Percentiles rank a stretch among this genome's conserved stretches.
Evolutionary conservation across 116 monocot species (phyloP).

Genomic region (Zostera marina): DNA sequence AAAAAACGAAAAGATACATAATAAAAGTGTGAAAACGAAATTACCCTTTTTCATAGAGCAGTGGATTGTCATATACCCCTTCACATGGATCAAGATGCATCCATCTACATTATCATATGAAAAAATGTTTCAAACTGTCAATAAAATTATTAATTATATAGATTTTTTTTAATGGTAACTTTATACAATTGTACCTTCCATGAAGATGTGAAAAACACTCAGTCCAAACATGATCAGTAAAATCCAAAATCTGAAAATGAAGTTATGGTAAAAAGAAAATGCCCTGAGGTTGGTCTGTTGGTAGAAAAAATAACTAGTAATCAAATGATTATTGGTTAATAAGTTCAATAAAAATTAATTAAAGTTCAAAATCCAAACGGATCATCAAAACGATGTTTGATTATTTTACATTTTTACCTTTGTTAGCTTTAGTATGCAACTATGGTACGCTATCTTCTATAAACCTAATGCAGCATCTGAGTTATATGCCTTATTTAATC

Average conservation of each 20-base stretch:
- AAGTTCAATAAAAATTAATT: too few relatives aligned
- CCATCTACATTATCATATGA: conserved; percentile 43
- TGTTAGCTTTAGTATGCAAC: too few relatives aligned
- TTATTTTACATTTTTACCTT: too few relatives aligned
- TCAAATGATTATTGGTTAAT: too few relatives aligned
- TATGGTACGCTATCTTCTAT: too few relatives aligned
- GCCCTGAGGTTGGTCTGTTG: too few relatives aligned
- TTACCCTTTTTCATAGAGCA: conserved; percentile 91
- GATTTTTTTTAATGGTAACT: neutral
- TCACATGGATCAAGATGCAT: conserved; percentile 99
- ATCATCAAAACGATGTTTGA: too few relatives aligned
- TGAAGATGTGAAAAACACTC: conserved; percentile 62
- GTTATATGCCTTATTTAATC: too few relatives aligned
- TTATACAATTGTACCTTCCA: conserved; percentile 37
- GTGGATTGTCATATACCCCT: conserved; percentile 78
- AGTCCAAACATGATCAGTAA: conserved; percentile 95
- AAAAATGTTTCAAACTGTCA: neutral
- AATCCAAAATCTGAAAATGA: conserved; percentile 65
- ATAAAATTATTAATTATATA: too few relatives aligned
- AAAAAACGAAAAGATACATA: neutral
- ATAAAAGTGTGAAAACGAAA: conserved; percentile 1
- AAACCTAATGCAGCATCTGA: too few relatives aligned
- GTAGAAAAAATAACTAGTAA: too few relatives aligned
- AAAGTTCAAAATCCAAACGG: too few relatives aligned
- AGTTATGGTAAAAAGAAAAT: neutral